These are phyloP conservation scores for Withania somnifera DNA, from an alignment of 305 asterid genomes.

Conservation along the genomic window DNA sequence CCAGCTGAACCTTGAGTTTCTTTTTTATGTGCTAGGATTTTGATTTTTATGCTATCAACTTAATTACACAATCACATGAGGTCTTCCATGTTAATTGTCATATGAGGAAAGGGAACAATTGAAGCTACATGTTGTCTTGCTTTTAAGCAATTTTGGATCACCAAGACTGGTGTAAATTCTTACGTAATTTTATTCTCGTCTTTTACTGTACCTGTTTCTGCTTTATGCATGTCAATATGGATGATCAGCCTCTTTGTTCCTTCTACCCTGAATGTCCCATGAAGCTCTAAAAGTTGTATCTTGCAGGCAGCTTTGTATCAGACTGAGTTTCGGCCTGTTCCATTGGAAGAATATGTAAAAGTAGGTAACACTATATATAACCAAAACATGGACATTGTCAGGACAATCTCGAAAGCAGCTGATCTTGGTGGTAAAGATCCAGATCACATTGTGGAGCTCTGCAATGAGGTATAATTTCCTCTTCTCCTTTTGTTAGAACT, in stretches of 20 bases:
- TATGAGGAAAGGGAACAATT: neutral
- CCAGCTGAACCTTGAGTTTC: neutral
- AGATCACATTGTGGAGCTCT: conserved; percentile 89
- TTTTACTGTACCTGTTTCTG: neutral
- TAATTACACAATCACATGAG: neutral
- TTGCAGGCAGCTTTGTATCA: conserved; percentile 91
- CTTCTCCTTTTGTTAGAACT: conserved; percentile 9
- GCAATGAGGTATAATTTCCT: conserved; percentile 70
- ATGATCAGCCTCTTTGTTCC: neutral
- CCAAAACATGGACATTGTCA: conserved; percentile 68
- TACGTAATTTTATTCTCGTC: neutral
- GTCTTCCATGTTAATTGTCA: neutral
- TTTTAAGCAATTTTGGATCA: neutral
- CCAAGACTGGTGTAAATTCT: neutral
- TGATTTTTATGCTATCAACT: neutral
- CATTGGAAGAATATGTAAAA: conserved; percentile 89
- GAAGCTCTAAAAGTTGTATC: conserved; percentile 8
- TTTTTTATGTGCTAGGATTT: neutral
- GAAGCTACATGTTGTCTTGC: neutral
- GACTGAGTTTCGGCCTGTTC: conserved; percentile 97
- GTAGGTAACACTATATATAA: conserved; percentile 71
- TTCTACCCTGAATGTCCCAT: neutral
- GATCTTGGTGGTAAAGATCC: conserved; percentile 95
- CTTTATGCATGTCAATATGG: neutral
- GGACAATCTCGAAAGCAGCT: conserved; percentile 66